Evolutionary conservation across 371 early-diverging fungal species (phyloP).

Genomic region (Nematocida parisii): DNA sequence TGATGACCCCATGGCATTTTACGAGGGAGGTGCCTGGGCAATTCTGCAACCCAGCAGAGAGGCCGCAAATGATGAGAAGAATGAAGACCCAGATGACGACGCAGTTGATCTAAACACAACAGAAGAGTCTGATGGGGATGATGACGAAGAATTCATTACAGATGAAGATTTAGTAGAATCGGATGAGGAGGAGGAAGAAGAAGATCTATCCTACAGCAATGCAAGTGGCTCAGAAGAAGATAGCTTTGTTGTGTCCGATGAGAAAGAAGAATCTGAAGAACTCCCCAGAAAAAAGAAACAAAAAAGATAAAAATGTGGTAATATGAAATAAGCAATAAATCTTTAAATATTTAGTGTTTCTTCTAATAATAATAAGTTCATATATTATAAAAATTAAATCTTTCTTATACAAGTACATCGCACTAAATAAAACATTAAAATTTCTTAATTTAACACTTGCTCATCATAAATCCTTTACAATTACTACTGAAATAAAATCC

Average conservation of each 20-base stretch:
- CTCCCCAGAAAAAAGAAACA: slow-evolving; percentile 56
- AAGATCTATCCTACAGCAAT: slow-evolving; percentile 20
- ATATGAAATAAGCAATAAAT: not conserved
- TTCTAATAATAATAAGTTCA: not conserved
- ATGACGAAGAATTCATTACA: slow-evolving; percentile 18
- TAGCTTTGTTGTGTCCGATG: slow-evolving; percentile 48
- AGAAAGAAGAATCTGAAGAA: slow-evolving; percentile 47
- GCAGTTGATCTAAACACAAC: slow-evolving; percentile 36
- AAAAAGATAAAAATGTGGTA: slow-evolving; percentile 5
- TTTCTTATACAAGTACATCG: no score
- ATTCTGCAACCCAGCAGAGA: slow-evolving; percentile 71
- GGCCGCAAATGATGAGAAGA: slow-evolving; percentile 58
- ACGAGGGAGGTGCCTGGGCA: slow-evolving; percentile 89
- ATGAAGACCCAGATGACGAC: slow-evolving; percentile 15
- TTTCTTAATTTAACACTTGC: no score
- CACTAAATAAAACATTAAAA: no score
- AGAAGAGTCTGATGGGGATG: slow-evolving; percentile 26
- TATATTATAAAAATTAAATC: no score
- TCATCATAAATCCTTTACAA: no score
- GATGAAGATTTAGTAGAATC: slow-evolving; percentile 45
- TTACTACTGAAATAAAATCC: no score
- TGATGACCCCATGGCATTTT: slow-evolving; percentile 89
- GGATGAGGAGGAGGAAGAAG: slow-evolving; percentile 48
- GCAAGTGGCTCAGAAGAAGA: slow-evolving; percentile 48
- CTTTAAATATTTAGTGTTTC: not conserved